A percentile compares a stretch with the other conserved stretches of the same genome.
Evolutionary conservation across 768 basidiomycete species (phyloP).

Genomic region (Fomitopsis pulvina): DNA sequence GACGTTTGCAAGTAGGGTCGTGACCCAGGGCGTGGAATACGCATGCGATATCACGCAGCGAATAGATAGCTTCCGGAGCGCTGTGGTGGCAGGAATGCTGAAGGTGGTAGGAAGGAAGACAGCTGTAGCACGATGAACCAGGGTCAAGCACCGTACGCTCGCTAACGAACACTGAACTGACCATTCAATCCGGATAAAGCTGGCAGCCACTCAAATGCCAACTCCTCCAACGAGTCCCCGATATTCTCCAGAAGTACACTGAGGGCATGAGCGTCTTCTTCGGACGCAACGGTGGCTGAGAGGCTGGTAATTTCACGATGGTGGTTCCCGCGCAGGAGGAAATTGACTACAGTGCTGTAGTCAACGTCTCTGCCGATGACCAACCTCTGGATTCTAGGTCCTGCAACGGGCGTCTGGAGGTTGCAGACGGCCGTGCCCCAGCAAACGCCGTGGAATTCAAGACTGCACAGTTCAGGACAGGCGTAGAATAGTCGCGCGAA

Average conservation of each 20-base stretch:
- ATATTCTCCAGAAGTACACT: constrained; percentile 13
- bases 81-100: constrained; percentile 1
- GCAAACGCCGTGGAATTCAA: constrained; percentile 16
- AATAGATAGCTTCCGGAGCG: constrained; percentile 1
- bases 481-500: constrained; percentile 18
- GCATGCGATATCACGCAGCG: not conserved
- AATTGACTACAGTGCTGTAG: constrained; percentile 13
- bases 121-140: constrained; percentile 1
- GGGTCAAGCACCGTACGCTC: not conserved
- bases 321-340: constrained; percentile 14
- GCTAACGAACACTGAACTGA: constrained; percentile 1
- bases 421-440: constrained; percentile 9
- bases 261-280: constrained; percentile 17
- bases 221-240: constrained; percentile 13
- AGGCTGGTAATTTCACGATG: constrained; percentile 12
- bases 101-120: constrained; percentile 9
- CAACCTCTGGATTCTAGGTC: constrained; percentile 9
- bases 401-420: not conserved
- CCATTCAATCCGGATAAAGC: constrained; percentile 7
- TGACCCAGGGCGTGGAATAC: constrained; percentile 3
- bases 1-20: constrained; percentile 13
- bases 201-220: constrained; percentile 20
- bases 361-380: constrained; percentile 16
- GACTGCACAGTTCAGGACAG: constrained; percentile 16
- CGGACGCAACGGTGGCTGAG: constrained; percentile 12